These are phyloP conservation scores for Acanthamoeba castellanii DNA, from an alignment of 208 protist species.

Conservation along the genomic window DNA sequence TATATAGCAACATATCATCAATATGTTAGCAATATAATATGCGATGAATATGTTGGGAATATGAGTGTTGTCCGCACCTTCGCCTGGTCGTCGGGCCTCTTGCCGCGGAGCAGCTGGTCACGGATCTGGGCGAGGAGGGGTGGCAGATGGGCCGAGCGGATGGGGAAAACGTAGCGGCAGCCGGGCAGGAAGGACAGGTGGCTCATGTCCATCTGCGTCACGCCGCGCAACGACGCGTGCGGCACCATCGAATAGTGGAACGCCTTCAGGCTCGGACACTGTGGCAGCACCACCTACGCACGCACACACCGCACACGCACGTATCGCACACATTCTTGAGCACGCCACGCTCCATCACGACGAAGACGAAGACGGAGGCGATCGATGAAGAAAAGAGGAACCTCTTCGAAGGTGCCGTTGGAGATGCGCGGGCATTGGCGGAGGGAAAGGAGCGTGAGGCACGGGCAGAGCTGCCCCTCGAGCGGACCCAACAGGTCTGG, in stretches of 20 bases:
- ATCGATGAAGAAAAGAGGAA: not conserved
- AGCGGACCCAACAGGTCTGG: slow-evolving; percentile 20
- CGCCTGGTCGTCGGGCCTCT: too few species aligned
- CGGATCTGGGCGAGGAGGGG: not conserved
- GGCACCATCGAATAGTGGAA: not conserved
- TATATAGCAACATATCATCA: not conserved
- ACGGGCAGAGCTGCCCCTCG: slow-evolving; percentile 2
- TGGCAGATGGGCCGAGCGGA: not conserved
- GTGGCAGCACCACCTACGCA: not conserved
- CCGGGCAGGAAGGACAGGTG: slow-evolving; percentile 9
- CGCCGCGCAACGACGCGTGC: not conserved
- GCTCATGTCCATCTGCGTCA: not conserved
- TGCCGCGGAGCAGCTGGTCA: not conserved
- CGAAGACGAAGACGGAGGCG: not conserved
- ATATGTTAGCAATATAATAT: too few species aligned
- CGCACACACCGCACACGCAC: too few species aligned
- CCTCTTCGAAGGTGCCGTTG: not conserved
- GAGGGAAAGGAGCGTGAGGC: not conserved
- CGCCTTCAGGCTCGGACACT: not conserved
- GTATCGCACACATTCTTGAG: too few species aligned
- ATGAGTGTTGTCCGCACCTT: too few species aligned
- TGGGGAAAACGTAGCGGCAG: slow-evolving; percentile 45
- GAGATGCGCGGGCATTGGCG: not conserved
- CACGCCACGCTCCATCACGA: too few species aligned
- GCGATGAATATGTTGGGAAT: not conserved